Conservation (phyloP, 73 alveolate species). For the Tetrahymena malaccensis region DNA sequence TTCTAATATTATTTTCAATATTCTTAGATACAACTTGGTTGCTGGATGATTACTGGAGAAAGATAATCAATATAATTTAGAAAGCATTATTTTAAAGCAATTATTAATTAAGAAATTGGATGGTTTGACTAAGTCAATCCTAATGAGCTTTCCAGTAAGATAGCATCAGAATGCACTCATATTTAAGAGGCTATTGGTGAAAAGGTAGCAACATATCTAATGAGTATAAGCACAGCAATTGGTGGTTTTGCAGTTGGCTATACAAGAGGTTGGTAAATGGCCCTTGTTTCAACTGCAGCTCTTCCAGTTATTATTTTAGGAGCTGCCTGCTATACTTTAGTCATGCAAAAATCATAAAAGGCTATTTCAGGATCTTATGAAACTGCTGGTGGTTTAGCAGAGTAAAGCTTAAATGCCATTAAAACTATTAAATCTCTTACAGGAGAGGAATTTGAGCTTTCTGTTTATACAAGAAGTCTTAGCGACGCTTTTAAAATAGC, state of each 20-base stretch:
- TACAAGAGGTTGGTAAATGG: slow-evolving; percentile 7
- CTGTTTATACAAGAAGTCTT: neutral
- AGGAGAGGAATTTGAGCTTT: slow-evolving; percentile 44
- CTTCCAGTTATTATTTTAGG: slow-evolving; percentile 30
- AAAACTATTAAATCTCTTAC: slow-evolving; percentile 61
- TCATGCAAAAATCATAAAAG: slow-evolving; percentile 26
- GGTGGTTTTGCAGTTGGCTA: slow-evolving; percentile 44
- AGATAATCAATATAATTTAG: slow-evolving; percentile 42
- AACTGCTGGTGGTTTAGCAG: slow-evolving; percentile 67
- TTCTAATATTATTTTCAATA: neutral
- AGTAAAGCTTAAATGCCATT: slow-evolving; percentile 69
- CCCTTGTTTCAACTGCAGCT: neutral
- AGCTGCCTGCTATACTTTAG: slow-evolving; percentile 18
- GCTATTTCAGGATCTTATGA: slow-evolving; percentile 46
- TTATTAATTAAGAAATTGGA: slow-evolving; percentile 57
- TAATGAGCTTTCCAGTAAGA: slow-evolving; percentile 54
- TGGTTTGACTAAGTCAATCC: slow-evolving; percentile 74
- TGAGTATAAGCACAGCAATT: slow-evolving; percentile 54
- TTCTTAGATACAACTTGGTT: neutral
- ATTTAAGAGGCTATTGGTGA: slow-evolving; percentile 71
- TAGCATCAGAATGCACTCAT: slow-evolving; percentile 56
- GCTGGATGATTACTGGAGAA: slow-evolving; percentile 48
- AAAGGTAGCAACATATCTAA: slow-evolving; percentile 52
- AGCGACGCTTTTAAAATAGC: neutral
- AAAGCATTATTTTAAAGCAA: slow-evolving; percentile 50